Evolutionary conservation across 192 early-diverging fungal species (phyloP).

Genomic region (Bifiguratus adelaidae): DNA sequence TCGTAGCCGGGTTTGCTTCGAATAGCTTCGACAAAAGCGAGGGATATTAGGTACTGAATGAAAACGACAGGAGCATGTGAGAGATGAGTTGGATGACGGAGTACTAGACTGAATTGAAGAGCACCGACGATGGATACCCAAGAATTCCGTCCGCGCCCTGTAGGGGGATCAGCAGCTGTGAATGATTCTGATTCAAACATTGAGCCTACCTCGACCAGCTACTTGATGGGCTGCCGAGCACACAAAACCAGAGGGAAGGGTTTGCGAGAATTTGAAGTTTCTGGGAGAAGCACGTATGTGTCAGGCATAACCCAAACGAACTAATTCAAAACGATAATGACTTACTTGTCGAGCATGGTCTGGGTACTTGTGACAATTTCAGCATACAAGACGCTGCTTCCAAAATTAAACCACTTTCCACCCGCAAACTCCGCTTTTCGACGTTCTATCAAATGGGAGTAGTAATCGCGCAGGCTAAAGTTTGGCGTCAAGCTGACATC

Average conservation of each 20-base stretch:
- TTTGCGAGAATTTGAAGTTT: slow-evolving; percentile 55
- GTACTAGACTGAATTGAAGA: slow-evolving; percentile 73
- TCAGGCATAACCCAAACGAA: neutral
- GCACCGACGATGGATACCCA: slow-evolving; percentile 94
- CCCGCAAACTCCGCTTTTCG: slow-evolving; percentile 25
- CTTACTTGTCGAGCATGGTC: slow-evolving; percentile 82
- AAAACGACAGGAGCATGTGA: slow-evolving; percentile 63
- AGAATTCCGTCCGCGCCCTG: slow-evolving; percentile 81
- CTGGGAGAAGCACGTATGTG: slow-evolving; percentile 10
- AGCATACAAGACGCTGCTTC: slow-evolving; percentile 68
- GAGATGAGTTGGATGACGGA: slow-evolving; percentile 56
- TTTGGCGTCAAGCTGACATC: slow-evolving; percentile 46
- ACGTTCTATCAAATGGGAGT: slow-evolving; percentile 29
- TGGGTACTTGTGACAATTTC: slow-evolving; percentile 81
- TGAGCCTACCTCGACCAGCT: slow-evolving; percentile 47
- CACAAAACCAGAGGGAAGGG: slow-evolving; percentile 69
- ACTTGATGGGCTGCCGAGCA: slow-evolving; percentile 74
- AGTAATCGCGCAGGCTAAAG: slow-evolving; percentile 43
- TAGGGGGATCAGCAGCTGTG: neutral
- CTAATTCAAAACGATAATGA: slow-evolving; percentile 1
- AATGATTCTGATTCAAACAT: neutral
- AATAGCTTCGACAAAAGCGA: slow-evolving; percentile 78
- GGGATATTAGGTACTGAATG: slow-evolving; percentile 86
- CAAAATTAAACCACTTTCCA: slow-evolving; percentile 34
- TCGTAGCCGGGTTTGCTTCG: slow-evolving; percentile 59